phyloP scores from a whole-genome alignment of 2,329 filamentous ascomycete species.

The Arachnopeziza araneosa region DNA sequence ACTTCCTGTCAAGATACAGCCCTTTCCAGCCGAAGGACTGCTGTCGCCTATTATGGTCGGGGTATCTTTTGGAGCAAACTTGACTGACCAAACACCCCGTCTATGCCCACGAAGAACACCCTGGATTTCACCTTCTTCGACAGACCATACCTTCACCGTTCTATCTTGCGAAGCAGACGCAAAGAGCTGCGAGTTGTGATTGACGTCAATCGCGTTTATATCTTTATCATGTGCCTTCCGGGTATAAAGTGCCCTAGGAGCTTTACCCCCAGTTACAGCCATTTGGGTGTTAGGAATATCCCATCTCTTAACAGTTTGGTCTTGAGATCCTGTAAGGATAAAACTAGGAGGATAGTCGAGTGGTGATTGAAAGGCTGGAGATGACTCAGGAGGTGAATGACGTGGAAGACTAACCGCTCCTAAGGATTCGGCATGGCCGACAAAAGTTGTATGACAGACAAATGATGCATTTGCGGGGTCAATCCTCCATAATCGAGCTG shows the following conservation, averaged over 20 bases:
- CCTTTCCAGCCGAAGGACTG: conserved; percentile 68
- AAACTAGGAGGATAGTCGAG: conserved; percentile 77
- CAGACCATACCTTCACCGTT: conserved; percentile 94
- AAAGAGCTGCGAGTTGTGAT: conserved; percentile 70
- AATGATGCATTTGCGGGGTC: conserved; percentile 71
- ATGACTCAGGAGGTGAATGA: conserved; percentile 58
- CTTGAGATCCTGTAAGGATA: conserved; percentile 87
- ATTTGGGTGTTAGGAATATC: conserved; percentile 60
- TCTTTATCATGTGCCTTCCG: conserved; percentile 98
- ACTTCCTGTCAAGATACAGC: conserved; percentile 81
- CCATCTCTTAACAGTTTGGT: conserved; percentile 94
- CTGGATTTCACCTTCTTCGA: conserved; percentile 81
- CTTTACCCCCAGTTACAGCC: conserved; percentile 41
- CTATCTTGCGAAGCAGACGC: conserved; percentile 96
- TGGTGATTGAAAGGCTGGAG: conserved; percentile 66
- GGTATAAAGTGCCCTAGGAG: conserved; percentile 69
- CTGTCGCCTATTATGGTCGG: conserved; percentile 68
- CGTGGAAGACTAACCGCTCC: conserved; percentile 83
- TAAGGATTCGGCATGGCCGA: conserved; percentile 89
- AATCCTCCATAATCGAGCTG: conserved; percentile 82
- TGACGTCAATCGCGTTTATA: conserved; percentile 89
- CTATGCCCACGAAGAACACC: conserved; percentile 90
- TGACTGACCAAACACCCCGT: conserved; percentile 92
- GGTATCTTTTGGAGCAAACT: conserved; percentile 76
- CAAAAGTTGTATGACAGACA: conserved; percentile 74